A percentile compares a stretch with the other conserved stretches of the same genome.
Evolutionary conservation across 176 grass and related monocot species (phyloP).

Genomic region (Eragrostis curvula): DNA sequence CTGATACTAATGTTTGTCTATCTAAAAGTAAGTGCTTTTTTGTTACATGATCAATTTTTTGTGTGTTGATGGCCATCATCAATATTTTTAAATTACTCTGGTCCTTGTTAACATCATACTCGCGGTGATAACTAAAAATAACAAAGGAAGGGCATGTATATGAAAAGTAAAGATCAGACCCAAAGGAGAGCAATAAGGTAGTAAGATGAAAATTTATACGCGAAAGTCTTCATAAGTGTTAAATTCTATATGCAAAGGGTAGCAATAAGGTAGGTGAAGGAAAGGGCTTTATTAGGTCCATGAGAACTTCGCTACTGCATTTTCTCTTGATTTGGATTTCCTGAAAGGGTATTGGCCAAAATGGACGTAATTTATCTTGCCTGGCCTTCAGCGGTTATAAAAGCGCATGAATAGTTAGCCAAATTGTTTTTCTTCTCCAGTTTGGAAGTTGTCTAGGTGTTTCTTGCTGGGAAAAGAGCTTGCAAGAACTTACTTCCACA

Average conservation of each 20-base stretch:
- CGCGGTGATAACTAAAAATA: background rate
- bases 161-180: background rate
- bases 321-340: background rate
- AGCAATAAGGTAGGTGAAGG: background rate
- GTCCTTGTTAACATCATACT: background rate
- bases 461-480: background rate
- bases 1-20: background rate
- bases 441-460: background rate
- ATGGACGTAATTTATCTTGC: background rate
- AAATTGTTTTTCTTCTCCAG: background rate
- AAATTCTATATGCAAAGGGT: background rate
- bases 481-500: background rate
- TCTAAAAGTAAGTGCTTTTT: background rate
- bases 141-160: background rate
- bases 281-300: background rate
- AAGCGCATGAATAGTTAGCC: background rate
- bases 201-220: constrained; percentile 16
- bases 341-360: background rate
- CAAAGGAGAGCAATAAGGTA: background rate
- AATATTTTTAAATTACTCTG: background rate
- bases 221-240: background rate
- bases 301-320: background rate
- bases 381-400: too few species aligned
- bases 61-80: background rate
- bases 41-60: background rate